A percentile compares a stretch with the other conserved stretches of the same genome.
phyloP scores from a whole-genome alignment of 1,139 yeast species.

The Petasospora fabianii region DNA sequence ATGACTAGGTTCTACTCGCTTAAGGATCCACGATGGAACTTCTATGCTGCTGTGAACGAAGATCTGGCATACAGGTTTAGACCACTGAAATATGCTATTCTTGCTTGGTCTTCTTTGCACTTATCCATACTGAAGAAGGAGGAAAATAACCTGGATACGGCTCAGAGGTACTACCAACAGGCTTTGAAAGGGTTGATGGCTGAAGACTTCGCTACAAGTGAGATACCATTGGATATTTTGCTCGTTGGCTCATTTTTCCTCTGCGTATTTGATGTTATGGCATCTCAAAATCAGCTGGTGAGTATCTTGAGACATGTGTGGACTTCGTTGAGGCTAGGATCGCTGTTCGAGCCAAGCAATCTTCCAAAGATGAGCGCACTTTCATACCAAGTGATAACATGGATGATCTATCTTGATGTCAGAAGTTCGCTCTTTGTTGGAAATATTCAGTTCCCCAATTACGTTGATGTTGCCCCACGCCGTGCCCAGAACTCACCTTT shows the following conservation, averaged over 20 bases:
- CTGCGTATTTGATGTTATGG: conserved; percentile 8
- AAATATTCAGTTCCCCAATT: conserved; percentile 9
- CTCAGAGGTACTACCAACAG: conserved; percentile 5
- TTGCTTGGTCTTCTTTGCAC: conserved; percentile 10
- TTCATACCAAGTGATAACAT: conserved; percentile 6
- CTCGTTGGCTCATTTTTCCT: conserved; percentile 8
- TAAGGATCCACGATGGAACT: conserved; percentile 11
- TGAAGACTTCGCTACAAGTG: conserved; percentile 5
- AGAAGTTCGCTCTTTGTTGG: conserved; percentile 8
- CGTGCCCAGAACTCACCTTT: background rate
- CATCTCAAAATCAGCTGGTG: conserved; percentile 4
- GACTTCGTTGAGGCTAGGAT: conserved; percentile 6
- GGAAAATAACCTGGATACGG: background rate
- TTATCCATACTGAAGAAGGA: conserved; percentile 1
- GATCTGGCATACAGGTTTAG: conserved; percentile 7
- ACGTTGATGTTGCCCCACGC: conserved; percentile 4
- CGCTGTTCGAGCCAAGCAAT: conserved; percentile 2
- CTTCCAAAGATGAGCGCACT: conserved; percentile 2
- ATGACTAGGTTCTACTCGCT: conserved; percentile 8
- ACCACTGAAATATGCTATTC: conserved; percentile 3
- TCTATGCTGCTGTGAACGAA: conserved; percentile 9
- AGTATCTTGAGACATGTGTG: conserved; percentile 10
- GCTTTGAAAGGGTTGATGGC: conserved; percentile 8
- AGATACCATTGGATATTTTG: conserved; percentile 6
- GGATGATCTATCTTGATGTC: conserved; percentile 10